Percentiles rank a stretch among this genome's conserved stretches.
Evolutionary conservation across 768 basidiomycete species (phyloP).

Genomic region (Tubosaeta sp.): DNA sequence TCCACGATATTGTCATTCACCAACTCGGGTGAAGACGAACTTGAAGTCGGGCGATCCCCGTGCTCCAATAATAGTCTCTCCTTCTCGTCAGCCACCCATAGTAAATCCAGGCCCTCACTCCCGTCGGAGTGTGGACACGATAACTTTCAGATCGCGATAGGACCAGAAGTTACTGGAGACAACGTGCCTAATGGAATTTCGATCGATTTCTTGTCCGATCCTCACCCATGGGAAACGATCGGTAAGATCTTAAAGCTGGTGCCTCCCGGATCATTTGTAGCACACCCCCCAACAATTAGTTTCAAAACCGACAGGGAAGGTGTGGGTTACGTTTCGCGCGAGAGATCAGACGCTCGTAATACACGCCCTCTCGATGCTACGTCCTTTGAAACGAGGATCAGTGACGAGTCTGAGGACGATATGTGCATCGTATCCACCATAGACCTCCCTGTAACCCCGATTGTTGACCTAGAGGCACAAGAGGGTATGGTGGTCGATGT

Average conservation of each 20-base stretch:
- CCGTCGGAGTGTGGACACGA: background rate
- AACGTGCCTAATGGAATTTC: background rate
- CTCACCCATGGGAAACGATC: constrained; percentile 31
- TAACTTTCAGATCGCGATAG: background rate
- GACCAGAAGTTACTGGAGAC: background rate
- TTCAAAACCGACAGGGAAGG: constrained; percentile 26
- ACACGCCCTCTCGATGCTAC: background rate
- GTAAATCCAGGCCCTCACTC: background rate
- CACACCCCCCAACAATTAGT: constrained; percentile 1
- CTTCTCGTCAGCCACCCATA: background rate
- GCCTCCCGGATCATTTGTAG: background rate
- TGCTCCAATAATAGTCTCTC: background rate
- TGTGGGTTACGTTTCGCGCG: constrained; percentile 18
- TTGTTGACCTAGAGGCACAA: background rate
- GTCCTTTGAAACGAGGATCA: background rate
- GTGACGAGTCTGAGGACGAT: background rate
- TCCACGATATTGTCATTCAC: background rate
- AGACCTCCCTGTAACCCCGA: background rate
- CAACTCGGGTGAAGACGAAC: background rate
- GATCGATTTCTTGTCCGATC: constrained; percentile 28
- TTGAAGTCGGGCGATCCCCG: background rate
- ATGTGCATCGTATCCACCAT: background rate
- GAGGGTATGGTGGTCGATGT: background rate
- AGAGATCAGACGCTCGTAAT: background rate
- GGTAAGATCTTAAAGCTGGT: constrained; percentile 22